Conservation (phyloP, 2,329 filamentous ascomycete genomes). For the Hirsutella minnesotensis region DNA sequence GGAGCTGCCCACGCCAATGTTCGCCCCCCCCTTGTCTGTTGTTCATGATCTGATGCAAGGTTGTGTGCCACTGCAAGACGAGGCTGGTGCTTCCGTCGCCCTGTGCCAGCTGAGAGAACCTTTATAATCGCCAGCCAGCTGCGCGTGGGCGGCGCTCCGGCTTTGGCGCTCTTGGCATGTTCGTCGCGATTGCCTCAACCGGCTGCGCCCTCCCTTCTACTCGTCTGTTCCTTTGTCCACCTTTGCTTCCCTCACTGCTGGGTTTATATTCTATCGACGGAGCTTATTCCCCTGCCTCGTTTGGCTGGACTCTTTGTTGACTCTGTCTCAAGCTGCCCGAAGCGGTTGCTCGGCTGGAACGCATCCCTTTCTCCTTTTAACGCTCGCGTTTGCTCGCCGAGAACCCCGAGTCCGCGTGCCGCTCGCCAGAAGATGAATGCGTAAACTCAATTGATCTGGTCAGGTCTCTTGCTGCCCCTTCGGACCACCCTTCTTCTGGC, state of each 20-base stretch:
- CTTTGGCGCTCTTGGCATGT: neutral
- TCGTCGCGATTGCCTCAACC: neutral
- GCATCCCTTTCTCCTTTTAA: neutral
- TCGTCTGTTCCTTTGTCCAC: neutral
- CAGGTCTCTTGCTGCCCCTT: neutral
- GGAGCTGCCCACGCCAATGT: neutral
- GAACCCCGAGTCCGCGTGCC: neutral
- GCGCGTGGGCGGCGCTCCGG: neutral
- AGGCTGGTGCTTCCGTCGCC: neutral
- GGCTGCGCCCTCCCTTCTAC: neutral
- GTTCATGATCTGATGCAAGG: neutral
- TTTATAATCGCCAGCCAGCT: neutral
- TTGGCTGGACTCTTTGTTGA: conserved; percentile 1
- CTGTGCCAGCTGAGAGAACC: neutral
- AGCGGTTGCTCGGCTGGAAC: conserved; percentile 3
- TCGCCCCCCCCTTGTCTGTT: neutral
- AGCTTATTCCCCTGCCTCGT: neutral
- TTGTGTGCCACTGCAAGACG: neutral
- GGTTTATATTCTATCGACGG: neutral
- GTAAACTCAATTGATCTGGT: neutral
- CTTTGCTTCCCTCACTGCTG: neutral
- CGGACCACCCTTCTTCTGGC: neutral
- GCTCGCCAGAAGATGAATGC: neutral
- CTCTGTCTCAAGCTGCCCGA: neutral
- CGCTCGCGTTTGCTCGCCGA: neutral